Evolutionary conservation across 2,329 filamentous ascomycete genomes (phyloP), one percentile per base, ranked within the genome.

Genomic region (Rhynchosporium secalis): DNA sequence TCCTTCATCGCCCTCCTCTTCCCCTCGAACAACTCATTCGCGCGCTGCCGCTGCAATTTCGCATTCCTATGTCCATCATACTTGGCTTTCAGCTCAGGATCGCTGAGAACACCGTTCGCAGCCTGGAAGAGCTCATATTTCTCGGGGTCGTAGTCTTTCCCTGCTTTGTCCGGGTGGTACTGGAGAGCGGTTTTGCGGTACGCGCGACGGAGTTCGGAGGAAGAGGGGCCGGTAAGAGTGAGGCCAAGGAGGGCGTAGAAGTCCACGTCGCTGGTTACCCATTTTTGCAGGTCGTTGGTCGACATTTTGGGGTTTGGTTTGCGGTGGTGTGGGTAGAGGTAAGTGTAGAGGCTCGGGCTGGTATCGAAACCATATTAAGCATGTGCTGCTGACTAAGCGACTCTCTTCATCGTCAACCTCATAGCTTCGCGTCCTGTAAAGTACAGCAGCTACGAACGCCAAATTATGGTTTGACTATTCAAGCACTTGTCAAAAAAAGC

Each of bases 121-220:
- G 90, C 89, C 72, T 92, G 90, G 62, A 96, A 86, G 1, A 90
- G 81, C 75, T 96, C 90, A 80, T 96, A 98, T 72, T 90, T 90
- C 61, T 88, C 87, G 51, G 91, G 82, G 68, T 95, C 91, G 70
- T 89, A 91, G 43, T 82, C 79, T 58, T 84, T 86, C 66, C 87
- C 85, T 60, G 93, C 87, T 78, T 97, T 96, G 81, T 98, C 94
- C 0, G 94, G 94, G 75, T 98, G 94, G 79, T 93, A 92, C 72
- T 91, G 92, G n/a, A 96, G 81, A 3, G 92, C 92, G 36, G 88
- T 87, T 71, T 91, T 90, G 63, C 92, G 86, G 81, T 94, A 97
- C 49, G 91, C 92, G 68, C 72, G 71, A 38, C 72, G 70, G 6
- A 73, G 64, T 63, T 72, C 71, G 6, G 71, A 70, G 43, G 63